Evolutionary conservation across 2,329 filamentous ascomycete species (phyloP).

Genomic region (Sporothrix schenckii): DNA sequence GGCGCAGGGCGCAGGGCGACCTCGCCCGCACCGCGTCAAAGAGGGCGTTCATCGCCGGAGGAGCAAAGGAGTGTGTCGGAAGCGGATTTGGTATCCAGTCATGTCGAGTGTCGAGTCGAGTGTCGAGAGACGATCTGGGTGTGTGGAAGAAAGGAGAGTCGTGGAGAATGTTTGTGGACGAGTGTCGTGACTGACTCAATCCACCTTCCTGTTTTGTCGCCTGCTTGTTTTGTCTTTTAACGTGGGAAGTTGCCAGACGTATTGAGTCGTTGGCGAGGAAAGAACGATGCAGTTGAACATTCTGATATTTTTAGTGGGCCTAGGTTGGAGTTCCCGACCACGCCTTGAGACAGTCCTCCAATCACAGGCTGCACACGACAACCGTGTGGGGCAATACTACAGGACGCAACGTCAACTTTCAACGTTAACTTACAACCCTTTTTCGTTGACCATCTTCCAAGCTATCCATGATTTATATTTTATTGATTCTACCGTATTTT

Average conservation of each 20-base stretch:
- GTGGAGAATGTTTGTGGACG: not conserved
- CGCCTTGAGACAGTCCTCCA: not conserved
- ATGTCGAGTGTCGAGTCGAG: conserved; percentile 5
- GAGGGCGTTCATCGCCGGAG: conserved; percentile 31
- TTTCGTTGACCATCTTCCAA: not conserved
- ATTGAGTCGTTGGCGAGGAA: not conserved
- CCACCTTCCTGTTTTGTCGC: too few species aligned
- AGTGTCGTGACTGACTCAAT: not conserved
- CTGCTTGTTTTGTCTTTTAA: conserved; percentile 2
- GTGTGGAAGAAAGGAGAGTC: not conserved
- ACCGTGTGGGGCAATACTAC: not conserved
- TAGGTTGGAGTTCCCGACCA: not conserved
- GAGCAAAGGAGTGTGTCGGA: not conserved
- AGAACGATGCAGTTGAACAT: conserved; percentile 35
- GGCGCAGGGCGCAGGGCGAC: conserved; percentile 24
- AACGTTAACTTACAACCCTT: too few species aligned
- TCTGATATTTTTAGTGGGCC: conserved; percentile 30
- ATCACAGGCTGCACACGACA: not conserved
- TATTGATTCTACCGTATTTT: too few species aligned
- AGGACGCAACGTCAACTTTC: not conserved
- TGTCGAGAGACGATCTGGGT: not conserved
- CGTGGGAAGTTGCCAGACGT: conserved; percentile 5
- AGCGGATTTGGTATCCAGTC: not conserved
- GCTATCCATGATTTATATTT: not conserved
- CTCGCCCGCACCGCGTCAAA: conserved; percentile 25